Percentiles rank a stretch among this genome's conserved stretches.
Conservation (phyloP, 768 basidiomycete species). For the Kwoniella pini region DNA sequence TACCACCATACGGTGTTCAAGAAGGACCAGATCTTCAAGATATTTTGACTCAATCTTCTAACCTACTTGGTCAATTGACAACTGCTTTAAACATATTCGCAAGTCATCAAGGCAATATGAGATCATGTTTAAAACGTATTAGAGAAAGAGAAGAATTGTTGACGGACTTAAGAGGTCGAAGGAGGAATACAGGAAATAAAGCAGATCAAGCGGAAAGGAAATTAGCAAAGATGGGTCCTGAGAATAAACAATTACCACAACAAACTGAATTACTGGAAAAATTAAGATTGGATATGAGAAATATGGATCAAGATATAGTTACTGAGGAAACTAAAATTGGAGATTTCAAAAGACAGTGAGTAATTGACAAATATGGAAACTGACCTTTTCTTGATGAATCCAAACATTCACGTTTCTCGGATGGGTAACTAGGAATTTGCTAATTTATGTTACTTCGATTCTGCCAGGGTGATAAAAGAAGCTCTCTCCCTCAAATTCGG, state of each 20-base stretch:
- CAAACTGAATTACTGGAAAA: slow-evolving; percentile 74
- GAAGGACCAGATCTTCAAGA: slow-evolving; percentile 60
- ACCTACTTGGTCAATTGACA: slow-evolving; percentile 68
- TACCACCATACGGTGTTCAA: slow-evolving; percentile 52
- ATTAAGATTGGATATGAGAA: slow-evolving; percentile 70
- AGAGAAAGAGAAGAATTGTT: slow-evolving; percentile 80
- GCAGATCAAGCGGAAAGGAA: slow-evolving; percentile 86
- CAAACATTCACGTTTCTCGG: no score
- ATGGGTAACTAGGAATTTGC: no score
- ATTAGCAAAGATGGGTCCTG: slow-evolving; percentile 81
- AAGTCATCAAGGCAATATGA: slow-evolving; percentile 67
- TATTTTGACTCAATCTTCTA: slow-evolving; percentile 68
- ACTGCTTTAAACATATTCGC: slow-evolving; percentile 70
- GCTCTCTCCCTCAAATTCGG: slow-evolving; percentile 86
- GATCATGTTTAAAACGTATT: slow-evolving; percentile 74
- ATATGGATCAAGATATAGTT: slow-evolving; percentile 79
- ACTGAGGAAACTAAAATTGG: slow-evolving; percentile 75
- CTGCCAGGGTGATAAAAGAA: slow-evolving; percentile 59
- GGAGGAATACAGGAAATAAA: slow-evolving; percentile 66
- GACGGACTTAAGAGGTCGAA: slow-evolving; percentile 70
- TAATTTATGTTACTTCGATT: not conserved
- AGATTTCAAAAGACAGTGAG: slow-evolving; percentile 72
- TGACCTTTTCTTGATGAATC: no score
- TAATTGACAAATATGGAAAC: not conserved
- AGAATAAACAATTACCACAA: slow-evolving; percentile 74